Base-by-base conservation (phyloP, 2,329 filamentous ascomycete species). In the Lecanicillium sp. region DNA sequence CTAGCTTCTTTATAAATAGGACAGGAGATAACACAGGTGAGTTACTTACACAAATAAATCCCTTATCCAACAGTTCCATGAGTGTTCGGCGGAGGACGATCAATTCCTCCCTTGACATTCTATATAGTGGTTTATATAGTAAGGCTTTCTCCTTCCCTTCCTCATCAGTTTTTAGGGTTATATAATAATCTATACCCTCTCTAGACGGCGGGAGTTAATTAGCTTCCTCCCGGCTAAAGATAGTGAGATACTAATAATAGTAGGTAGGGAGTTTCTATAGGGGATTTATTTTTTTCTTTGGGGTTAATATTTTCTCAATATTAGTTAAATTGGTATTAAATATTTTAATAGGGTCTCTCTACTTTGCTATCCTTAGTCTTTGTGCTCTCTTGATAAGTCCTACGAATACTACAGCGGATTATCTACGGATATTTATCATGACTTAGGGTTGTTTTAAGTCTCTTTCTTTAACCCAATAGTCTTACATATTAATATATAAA, bases 91-190 rank as follows among this genome's bases (percentile, higher is more conserved):
- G 19, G 6, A 42, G 24, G 24, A 29, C 39, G 11, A 26, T 26
- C 23, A 42, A n/a, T 42, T 42, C 39, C 12, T 42, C 39, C 10
- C 24, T 21, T 8, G 39, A 42, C 24, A 42, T 42, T n/a, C 23
- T 15, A 21, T 42, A 42, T 5, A 42, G 24, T 8, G 39, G 39
- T 19, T 15, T 15, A 20, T 6, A 39, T 23, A n/a, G 36, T 12
- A 15, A 15, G 17, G 36, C 10, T 7, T 23, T 23, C 20, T 39
- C 36, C n/a, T 39, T 30, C n/a, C 27, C 27, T 9, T 30, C n/a
- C 8, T 8, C 27, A 30, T 30, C 27, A 30, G 27, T 30, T 30
- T 30, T 24, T 10, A 39, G 36, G 6, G 12, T 8, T 20, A 39
- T 39, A 19, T 7, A 7, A n/a, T 39, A 15, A 15, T 39, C 36